A percentile compares a stretch with the other conserved stretches of the same genome.
Evolutionary conservation across 2,329 filamentous ascomycete species (phyloP).

Genomic region (Fusarium scirpi): DNA sequence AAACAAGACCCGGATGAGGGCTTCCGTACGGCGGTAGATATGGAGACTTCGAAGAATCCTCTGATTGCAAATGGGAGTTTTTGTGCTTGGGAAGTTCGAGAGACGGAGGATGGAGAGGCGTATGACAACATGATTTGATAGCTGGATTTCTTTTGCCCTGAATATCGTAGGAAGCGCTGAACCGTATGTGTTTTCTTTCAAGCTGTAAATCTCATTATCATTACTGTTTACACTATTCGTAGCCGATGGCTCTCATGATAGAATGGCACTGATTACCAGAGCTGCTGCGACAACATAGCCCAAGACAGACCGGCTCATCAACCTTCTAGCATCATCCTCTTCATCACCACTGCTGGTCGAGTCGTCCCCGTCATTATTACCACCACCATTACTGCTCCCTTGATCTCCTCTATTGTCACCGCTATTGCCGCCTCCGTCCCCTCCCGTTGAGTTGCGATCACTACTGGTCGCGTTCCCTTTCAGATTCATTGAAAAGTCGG

Average conservation of each 20-base stretch:
- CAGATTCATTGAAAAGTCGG: slow-evolving; percentile 42
- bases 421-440: neutral
- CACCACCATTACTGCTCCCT: neutral
- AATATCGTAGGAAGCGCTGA: neutral
- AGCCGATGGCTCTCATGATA: neutral
- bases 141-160: neutral
- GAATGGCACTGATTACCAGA: slow-evolving; percentile 3
- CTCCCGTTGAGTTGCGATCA: neutral
- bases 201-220: neutral
- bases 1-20: no score
- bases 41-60: no score
- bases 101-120: neutral
- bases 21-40: no score
- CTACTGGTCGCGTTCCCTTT: slow-evolving; percentile 7
- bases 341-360: slow-evolving; percentile 24
- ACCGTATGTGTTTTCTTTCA: neutral
- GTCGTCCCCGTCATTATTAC: neutral
- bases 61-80: no score
- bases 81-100: neutral
- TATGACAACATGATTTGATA: neutral
- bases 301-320: slow-evolving; percentile 9
- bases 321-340: slow-evolving; percentile 18
- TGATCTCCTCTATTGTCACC: neutral
- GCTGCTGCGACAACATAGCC: slow-evolving; percentile 25
- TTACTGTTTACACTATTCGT: neutral